phyloP scores from a whole-genome alignment of 192 early-diverging fungal genomes.

The Piromyces sp. region DNA sequence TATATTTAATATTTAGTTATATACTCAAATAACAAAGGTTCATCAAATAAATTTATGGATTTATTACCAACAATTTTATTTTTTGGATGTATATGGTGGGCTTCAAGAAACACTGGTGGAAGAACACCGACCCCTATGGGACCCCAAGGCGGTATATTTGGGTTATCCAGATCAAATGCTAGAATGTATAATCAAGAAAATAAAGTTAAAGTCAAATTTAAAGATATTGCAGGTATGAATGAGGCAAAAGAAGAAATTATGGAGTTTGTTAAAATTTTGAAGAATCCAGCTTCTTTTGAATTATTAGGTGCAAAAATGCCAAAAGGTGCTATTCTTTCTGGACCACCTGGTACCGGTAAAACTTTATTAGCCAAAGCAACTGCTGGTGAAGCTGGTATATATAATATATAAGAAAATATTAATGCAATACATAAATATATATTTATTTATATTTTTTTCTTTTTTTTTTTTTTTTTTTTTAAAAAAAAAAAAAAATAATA shows the following conservation, averaged over 20 bases:
- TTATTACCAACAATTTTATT: conserved; percentile 83
- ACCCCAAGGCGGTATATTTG: conserved; percentile 78
- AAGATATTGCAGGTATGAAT: conserved; percentile 97
- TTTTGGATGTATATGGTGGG: conserved; percentile 71
- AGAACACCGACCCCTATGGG: conserved; percentile 29
- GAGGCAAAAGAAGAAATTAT: conserved; percentile 99
- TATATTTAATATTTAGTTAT: conserved; percentile 26
- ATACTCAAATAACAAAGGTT: conserved; percentile 65
- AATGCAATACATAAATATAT: too few relatives aligned
- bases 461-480: too few relatives aligned
- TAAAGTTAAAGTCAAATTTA: conserved; percentile 90
- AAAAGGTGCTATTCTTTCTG: conserved; percentile 88
- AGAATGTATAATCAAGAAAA: conserved; percentile 95
- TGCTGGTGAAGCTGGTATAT: conserved; percentile 80
- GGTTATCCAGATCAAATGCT: conserved; percentile 87
- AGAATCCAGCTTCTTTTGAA: conserved; percentile 82
- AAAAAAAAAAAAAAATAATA: too few relatives aligned
- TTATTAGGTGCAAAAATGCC: conserved; percentile 94
- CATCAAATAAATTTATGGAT: conserved; percentile 59
- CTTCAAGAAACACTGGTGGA: conserved; percentile 58
- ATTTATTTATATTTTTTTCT: too few relatives aligned
- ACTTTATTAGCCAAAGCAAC: conserved; percentile 98
- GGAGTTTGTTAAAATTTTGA: conserved; percentile 93
- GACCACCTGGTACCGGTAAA: conserved; percentile 86
- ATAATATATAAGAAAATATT: background rate